A percentile compares a stretch with the other conserved stretches of the same genome.
phyloP scores from a whole-genome alignment of 306 rosid genomes.

The peach (Prunus persica) region Prunus_persica_NCBIv2 NC_034009.1:41884001-41884500 shows the following conservation, averaged over 20 bases:
- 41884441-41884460: background rate
- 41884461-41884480: background rate
- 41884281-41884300: conserved; percentile 43
- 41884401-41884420: conserved; percentile 13
- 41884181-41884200: conserved; percentile 65
- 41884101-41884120: too few relatives aligned
- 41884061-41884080: background rate
- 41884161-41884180: conserved; percentile 30
- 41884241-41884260: conserved; percentile 71
- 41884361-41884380: conserved; percentile 45
- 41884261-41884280: conserved; percentile 71
- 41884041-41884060: background rate
- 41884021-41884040: background rate
- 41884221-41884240: conserved; percentile 77
- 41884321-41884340: conserved; percentile 74
- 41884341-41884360: conserved; percentile 64
- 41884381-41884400: background rate
- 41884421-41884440: conserved; percentile 29
- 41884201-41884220: conserved; percentile 79
- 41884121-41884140: too few relatives aligned
- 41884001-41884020: conserved; percentile 32
- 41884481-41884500: too few relatives aligned
- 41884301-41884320: conserved; percentile 47
- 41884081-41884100: background rate
- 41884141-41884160: background rate